Evolutionary conservation across 257 asterid genomes (phyloP).

Genomic region (Solanum sejunctum): DNA sequence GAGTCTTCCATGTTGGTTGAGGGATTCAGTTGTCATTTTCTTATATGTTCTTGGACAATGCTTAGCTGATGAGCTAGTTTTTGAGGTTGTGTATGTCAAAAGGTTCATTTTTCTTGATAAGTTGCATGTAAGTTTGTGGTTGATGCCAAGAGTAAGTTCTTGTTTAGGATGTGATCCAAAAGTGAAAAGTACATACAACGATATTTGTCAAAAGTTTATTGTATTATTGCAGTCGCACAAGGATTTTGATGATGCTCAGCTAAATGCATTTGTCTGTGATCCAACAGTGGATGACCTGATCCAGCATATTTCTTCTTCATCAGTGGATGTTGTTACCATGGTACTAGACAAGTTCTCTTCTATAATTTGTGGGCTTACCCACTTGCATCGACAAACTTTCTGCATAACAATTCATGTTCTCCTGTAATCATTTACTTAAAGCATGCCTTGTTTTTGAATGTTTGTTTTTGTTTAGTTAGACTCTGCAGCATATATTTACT

Average conservation of each 20-base stretch:
- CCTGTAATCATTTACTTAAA: not conserved
- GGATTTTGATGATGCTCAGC: conserved; percentile 57
- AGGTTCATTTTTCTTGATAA: not conserved
- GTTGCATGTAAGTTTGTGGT: not conserved
- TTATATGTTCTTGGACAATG: not conserved
- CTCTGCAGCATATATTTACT: not conserved
- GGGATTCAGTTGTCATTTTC: not conserved
- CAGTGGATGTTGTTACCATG: conserved; percentile 90
- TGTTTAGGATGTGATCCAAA: not conserved
- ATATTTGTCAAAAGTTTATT: not conserved
- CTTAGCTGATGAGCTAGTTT: not conserved
- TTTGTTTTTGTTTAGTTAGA: not conserved
- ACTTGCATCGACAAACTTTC: not conserved
- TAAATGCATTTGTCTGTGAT: conserved; percentile 88
- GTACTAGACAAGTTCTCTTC: conserved; percentile 27
- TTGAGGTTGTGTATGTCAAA: not conserved
- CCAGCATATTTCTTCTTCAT: conserved; percentile 61
- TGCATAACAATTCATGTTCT: not conserved
- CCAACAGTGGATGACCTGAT: conserved; percentile 59
- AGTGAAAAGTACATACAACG: not conserved
- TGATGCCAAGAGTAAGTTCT: not conserved
- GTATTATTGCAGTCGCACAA: conserved; percentile 55
- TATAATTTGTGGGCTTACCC: not conserved
- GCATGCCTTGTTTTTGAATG: not conserved
- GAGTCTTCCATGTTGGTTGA: not conserved